These are phyloP conservation scores for Termitomyces titanicus DNA, from an alignment of 768 basidiomycete genomes.

Conservation along the genomic window DNA sequence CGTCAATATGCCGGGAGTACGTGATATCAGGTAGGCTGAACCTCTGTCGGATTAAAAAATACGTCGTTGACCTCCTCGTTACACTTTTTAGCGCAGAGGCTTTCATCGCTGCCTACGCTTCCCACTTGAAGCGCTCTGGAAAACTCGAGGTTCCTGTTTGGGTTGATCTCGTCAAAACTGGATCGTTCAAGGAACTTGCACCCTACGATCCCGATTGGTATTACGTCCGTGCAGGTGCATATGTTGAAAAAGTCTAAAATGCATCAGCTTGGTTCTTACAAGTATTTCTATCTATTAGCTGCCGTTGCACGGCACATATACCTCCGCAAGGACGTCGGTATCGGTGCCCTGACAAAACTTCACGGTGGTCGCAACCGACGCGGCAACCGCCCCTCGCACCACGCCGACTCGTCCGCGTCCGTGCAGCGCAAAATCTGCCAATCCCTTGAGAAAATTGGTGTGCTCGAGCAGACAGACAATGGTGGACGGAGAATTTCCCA, in stretches of 20 bases:
- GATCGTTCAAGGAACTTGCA: constrained; percentile 94
- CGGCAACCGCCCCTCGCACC: constrained; percentile 96
- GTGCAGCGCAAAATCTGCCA: constrained; percentile 97
- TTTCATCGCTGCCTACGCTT: constrained; percentile 92
- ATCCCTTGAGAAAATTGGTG: constrained; percentile 97
- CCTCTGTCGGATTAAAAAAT: constrained; percentile 1
- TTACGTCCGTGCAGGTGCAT: constrained; percentile 95
- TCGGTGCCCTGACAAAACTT: constrained; percentile 91
- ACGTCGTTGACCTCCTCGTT: constrained; percentile 18
- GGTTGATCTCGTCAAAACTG: constrained; percentile 99
- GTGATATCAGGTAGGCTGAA: constrained; percentile 66
- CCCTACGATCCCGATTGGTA: constrained; percentile 99
- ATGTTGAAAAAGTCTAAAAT: neutral
- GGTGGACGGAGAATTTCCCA: constrained; percentile 96
- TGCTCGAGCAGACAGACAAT: constrained; percentile 89
- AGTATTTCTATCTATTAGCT: constrained; percentile 44
- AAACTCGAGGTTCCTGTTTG: constrained; percentile 99
- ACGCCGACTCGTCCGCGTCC: constrained; percentile 78
- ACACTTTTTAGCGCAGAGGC: constrained; percentile 69
- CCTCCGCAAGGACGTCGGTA: constrained; percentile 95
- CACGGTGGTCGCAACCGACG: constrained; percentile 96
- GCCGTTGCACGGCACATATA: constrained; percentile 99
- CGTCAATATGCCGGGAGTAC: constrained; percentile 74
- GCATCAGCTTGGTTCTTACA: neutral
- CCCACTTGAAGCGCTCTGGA: constrained; percentile 96